Percentiles rank a stretch among this genome's conserved stretches.
Evolutionary conservation across 208 protist genomes (phyloP).

Genomic region (Trypanosoma mega): DNA sequence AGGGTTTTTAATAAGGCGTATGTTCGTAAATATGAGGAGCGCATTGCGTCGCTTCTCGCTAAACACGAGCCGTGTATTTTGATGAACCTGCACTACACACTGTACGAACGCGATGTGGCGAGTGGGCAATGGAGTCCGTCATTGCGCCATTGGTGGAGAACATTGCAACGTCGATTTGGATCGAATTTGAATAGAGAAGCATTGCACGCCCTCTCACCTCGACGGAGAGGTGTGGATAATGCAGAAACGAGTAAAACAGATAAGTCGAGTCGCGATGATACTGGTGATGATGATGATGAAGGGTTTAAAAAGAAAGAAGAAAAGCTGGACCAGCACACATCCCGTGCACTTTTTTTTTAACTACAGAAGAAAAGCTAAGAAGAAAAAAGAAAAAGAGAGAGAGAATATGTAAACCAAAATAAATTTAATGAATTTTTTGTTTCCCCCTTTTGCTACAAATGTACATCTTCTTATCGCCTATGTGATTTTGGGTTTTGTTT

Average conservation of each 20-base stretch:
- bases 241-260: not conserved
- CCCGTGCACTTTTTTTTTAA: too few relatives aligned
- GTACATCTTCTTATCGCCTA: too few relatives aligned
- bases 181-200: not conserved
- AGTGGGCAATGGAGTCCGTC: slow-evolving; percentile 19
- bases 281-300: slow-evolving; percentile 19
- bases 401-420: not conserved
- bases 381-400: not conserved
- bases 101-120: slow-evolving; percentile 31
- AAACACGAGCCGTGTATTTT: slow-evolving; percentile 12
- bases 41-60: slow-evolving; percentile 18
- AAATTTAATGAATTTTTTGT: not conserved
- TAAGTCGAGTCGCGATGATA: not conserved
- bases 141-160: slow-evolving; percentile 10
- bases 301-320: too few relatives aligned
- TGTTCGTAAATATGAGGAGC: slow-evolving; percentile 25
- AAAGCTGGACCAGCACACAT: too few relatives aligned
- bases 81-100: slow-evolving; percentile 26
- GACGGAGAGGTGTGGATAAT: not conserved
- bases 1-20: not conserved
- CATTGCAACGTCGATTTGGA: slow-evolving; percentile 1
- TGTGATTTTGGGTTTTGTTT: too few relatives aligned
- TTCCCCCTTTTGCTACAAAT: not conserved
- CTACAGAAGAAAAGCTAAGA: too few relatives aligned
- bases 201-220: not conserved